Conservation (phyloP, 208 protist genomes). For the Trypanosomatidae sp. region DNA sequence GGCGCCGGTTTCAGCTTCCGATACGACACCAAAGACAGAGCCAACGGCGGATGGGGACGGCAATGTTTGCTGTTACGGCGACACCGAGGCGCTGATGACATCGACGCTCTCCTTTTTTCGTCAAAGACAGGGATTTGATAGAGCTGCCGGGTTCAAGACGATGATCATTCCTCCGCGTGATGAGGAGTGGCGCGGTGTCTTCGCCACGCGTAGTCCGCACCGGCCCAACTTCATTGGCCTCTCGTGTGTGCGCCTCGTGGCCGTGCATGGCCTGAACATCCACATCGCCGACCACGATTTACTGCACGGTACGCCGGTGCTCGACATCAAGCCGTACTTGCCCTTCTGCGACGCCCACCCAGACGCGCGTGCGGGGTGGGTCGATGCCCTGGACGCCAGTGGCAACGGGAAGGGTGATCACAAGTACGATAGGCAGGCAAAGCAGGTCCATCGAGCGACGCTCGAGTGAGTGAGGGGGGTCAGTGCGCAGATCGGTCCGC, state of each 20-base stretch:
- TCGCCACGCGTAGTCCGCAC: conserved; percentile 91
- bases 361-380: conserved; percentile 76
- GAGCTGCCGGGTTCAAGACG: conserved; percentile 70
- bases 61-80: not conserved
- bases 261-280: conserved; percentile 75
- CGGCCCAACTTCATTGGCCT: conserved; percentile 92
- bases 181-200: conserved; percentile 80
- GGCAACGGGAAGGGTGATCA: conserved; percentile 74
- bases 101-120: conserved; percentile 28
- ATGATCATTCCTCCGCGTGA: conserved; percentile 88
- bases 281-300: conserved; percentile 94
- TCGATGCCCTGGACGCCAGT: conserved; percentile 70
- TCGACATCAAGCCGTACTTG: conserved; percentile 97
- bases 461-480: not conserved
- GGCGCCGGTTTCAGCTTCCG: not conserved
- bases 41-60: not conserved
- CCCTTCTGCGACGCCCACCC: conserved; percentile 88
- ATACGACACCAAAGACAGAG: not conserved
- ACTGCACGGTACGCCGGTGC: conserved; percentile 95
- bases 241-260: conserved; percentile 81
- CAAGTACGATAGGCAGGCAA: conserved; percentile 59
- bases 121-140: conserved; percentile 59
- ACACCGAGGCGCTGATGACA: not conserved
- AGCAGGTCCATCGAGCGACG: conserved; percentile 54
- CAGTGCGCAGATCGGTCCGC: too few species aligned